These are phyloP conservation scores for Fusarium xylarioides DNA, from an alignment of 2,329 filamentous ascomycete species.

Conservation along the genomic window DNA sequence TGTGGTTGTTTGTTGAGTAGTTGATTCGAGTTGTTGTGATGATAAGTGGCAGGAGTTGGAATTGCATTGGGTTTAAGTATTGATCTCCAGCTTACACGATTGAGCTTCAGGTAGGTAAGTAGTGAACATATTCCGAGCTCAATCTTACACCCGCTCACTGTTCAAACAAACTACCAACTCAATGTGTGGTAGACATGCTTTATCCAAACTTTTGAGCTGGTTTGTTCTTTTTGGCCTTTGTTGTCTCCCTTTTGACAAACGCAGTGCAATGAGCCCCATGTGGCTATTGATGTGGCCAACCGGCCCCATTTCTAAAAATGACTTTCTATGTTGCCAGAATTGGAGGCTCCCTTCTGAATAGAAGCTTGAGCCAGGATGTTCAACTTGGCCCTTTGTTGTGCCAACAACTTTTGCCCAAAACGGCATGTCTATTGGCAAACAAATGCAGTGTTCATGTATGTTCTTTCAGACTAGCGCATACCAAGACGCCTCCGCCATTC, in stretches of 20 bases:
- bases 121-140: background rate
- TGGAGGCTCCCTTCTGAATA: background rate
- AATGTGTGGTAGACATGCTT: background rate
- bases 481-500: background rate
- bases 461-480: background rate
- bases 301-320: background rate
- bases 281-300: background rate
- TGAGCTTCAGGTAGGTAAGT: background rate
- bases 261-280: background rate
- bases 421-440: background rate
- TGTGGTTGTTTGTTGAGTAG: background rate
- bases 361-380: background rate
- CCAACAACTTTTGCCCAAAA: background rate
- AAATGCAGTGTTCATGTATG: background rate
- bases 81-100: accelerated
- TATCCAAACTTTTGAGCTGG: background rate
- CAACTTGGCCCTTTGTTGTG: background rate
- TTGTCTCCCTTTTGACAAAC: background rate
- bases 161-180: background rate
- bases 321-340: background rate
- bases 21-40: background rate
- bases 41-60: background rate
- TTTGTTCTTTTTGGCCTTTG: background rate
- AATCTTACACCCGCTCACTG: background rate
- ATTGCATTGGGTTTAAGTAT: background rate